Evolutionary conservation across 1,284 basidiomycete genomes (phyloP).

Genomic region (Cryptococcus sp.): DNA sequence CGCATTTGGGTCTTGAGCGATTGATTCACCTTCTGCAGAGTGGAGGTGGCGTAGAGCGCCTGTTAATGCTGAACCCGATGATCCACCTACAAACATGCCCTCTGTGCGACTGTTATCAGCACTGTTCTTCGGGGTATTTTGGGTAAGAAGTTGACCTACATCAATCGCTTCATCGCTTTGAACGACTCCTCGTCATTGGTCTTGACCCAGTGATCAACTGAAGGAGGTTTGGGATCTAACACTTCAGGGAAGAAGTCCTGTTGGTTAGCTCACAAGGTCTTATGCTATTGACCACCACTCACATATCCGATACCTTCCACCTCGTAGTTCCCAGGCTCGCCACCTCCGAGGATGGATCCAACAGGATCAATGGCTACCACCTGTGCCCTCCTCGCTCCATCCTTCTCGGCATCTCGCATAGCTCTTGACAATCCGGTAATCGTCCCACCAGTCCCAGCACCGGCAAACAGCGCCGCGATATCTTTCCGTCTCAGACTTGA

Average conservation of each 20-base stretch:
- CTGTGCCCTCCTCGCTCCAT: conserved; percentile 18
- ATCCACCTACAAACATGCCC: conserved; percentile 86
- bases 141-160: conserved; percentile 48
- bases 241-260: conserved; percentile 82
- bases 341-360: conserved; percentile 73
- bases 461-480: conserved; percentile 79
- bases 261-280: conserved; percentile 2
- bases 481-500: conserved; percentile 50
- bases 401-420: conserved; percentile 58
- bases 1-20: conserved; percentile 65
- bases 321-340: conserved; percentile 62
- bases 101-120: conserved; percentile 56
- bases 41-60: conserved; percentile 75
- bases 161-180: conserved; percentile 67
- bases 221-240: conserved; percentile 39
- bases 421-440: conserved; percentile 81
- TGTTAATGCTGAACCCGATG: conserved; percentile 76
- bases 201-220: conserved; percentile 75
- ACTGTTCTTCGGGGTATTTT: too few relatives aligned
- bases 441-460: conserved; percentile 93
- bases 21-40: conserved; percentile 57
- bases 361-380: conserved; percentile 91
- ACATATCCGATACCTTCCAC: conserved; percentile 84
- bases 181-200: conserved; percentile 78
- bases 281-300: conserved; percentile 5